These are phyloP conservation scores for Phialophora macrospora DNA, from an alignment of 2,329 filamentous ascomycete genomes.

Conservation along the genomic window DNA sequence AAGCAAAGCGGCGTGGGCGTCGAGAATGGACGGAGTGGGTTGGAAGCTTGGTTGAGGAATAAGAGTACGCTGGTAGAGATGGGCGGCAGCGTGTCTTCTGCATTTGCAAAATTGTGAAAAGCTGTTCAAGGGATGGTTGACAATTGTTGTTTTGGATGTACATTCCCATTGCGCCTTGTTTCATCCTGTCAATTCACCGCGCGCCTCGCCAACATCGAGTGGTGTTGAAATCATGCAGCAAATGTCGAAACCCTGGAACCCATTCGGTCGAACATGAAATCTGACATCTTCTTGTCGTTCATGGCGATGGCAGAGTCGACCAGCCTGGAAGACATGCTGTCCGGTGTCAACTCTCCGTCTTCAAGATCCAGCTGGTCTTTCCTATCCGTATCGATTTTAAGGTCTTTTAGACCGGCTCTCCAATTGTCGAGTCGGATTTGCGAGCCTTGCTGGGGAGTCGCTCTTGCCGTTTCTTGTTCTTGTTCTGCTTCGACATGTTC, in stretches of 20 bases:
- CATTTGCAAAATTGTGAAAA: slow-evolving; percentile 70
- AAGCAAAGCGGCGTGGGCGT: slow-evolving; percentile 87
- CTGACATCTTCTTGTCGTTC: slow-evolving; percentile 48
- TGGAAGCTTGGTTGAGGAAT: slow-evolving; percentile 82
- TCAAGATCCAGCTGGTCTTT: slow-evolving; percentile 45
- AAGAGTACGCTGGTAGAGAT: slow-evolving; percentile 89
- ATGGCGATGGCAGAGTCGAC: slow-evolving; percentile 52
- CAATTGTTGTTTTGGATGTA: neutral
- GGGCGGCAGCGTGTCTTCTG: slow-evolving; percentile 69
- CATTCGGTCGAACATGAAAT: slow-evolving; percentile 52
- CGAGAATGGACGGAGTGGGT: slow-evolving; percentile 79
- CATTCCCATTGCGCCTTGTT: neutral
- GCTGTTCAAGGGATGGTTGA: neutral
- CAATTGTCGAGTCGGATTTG: slow-evolving; percentile 31
- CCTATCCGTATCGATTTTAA: slow-evolving; percentile 53
- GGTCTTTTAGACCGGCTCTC: slow-evolving; percentile 44
- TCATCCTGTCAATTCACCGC: neutral
- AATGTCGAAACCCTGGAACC: slow-evolving; percentile 45
- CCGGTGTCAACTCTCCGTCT: slow-evolving; percentile 52
- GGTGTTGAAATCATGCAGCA: slow-evolving; percentile 24
- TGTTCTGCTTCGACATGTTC: slow-evolving; percentile 61
- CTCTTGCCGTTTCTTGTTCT: slow-evolving; percentile 41
- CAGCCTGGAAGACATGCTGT: slow-evolving; percentile 56
- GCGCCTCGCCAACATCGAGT: neutral
- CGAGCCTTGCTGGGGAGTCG: slow-evolving; percentile 24